Base-by-base conservation (phyloP, 768 basidiomycete species). In the Termitomyces sp. region DNA sequence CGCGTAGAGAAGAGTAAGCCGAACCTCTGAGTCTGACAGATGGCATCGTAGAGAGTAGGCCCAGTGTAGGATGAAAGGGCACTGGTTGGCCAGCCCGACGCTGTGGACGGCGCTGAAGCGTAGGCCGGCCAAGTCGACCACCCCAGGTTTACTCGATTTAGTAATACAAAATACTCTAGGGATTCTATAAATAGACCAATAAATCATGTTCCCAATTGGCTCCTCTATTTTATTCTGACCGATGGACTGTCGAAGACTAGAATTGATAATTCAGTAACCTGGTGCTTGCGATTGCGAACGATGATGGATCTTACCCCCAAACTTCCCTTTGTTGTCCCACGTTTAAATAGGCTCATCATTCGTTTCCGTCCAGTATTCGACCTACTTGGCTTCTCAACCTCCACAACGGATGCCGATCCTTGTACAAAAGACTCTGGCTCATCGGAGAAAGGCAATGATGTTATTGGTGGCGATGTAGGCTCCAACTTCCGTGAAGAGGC, bases 1-100 rank as follows among this genome's bases (percentile, higher is more conserved):
- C 67, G 11, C 62, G 56, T 31, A 71, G 63, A 35, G 61, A 58
- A n/a, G 66, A 65, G 60, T 74, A 75, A 10, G 68, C 59, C 29
- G 66, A 68, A 19, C 70, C 68, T 65, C 69, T 76, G 53, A 83
- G 71, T 63, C 78, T 74, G 54, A 83, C 72, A 40, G 82, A 83
- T 37, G 81, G 79, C 79, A 82, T 81, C 29, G 51, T 50, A 34
- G 3, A n/a, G 11, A 31, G 27, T 8, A 17, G 25, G 27, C 29
- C n/a, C 31, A 43, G 21, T 16, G 21, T 14, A 14, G 8, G 16
- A 16, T 5, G 35, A 44, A 11, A 32, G n/a, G 45, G 21, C 14
- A 37, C 49, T 43, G 25, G 14, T 16, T 48, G 17, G 27, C 21
- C 23, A 7, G 14, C 34, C 48, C 34, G 34, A 37, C 23, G 17